Evolutionary conservation across 176 grass and related monocot genomes (phyloP), one percentile per base, ranked within the genome.

Genomic region (Triticum turgidum): DNA sequence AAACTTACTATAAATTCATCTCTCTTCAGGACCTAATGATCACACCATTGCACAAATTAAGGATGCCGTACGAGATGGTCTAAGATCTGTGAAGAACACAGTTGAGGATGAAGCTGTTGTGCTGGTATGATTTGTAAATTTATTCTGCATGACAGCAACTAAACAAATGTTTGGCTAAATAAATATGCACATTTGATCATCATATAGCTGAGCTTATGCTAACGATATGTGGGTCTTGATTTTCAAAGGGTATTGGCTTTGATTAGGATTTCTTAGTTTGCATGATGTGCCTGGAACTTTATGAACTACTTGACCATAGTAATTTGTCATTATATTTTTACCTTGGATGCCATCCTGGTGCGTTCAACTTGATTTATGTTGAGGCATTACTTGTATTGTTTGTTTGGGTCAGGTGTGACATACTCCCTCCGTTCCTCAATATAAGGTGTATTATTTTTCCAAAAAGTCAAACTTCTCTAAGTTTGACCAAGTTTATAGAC

Each of bases 31-130:
- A 39, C 97, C 96, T 35, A 98, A 98, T 92, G 94, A 98, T 69
- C 97, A 98, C 81, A 98, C 97, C 18, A 98, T 98, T 64, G 97
- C 97, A 62, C 97, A 98, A 92, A 96, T 98, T 52, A 98, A 96
- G 87, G 97, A 98, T 87, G 97, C 97, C 39, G 86, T 90, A 61
- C 86, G 97, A 18, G 97, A 98, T 87, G 97, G 97, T 81, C 83
- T 98, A 87, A 96, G 94, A 79, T 91, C 94, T 80, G 92, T 98
- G 61, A 98, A 98, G 87, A 98, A 98, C 77, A 94, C 97, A 33
- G 17, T 98, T 11, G 97, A 98, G 85, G 97, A 98, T 91, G 97
- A 90, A 96, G 86, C 97, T 81, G 85, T 96, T 38, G 86, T 98
- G 34, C 87, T 98, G 84, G 97, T 98, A 86, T 83, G 88, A 84